Base-by-base conservation (phyloP, 148 eudicot species). In the Pharnaceum exiguum region DNA sequence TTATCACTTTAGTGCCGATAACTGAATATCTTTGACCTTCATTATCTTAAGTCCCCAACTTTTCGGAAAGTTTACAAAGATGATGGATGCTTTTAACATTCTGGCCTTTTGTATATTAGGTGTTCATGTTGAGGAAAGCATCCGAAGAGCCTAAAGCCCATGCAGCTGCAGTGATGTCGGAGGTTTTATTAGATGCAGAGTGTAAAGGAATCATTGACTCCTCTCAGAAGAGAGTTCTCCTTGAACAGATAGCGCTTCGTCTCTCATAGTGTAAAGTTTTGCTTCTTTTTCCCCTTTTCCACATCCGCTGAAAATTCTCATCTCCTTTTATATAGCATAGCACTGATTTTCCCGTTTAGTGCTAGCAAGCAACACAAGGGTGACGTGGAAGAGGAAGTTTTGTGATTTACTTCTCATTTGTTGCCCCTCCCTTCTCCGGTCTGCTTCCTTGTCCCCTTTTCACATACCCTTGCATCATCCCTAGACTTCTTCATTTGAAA, bases 101-200 rank as follows among this genome's bases (percentile, higher is more conserved):
- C 3, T 37, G 18, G 8, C 24, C 2, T 30, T 24, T 24, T 62
- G 46, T 49, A 38, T 18, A 9, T 47, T 31, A 88, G 93, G 80
- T 77, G 62, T 85, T 89, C 51, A 89, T 89, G 96, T 73, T 85
- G 66, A 59, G 82, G 69, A 89, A 76, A 69, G 78, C 81, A n/a
- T 73, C 79, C 7, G 81, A 84, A 44, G 96, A 82, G 61, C 93
- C 85, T 12, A 78, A 78, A 78, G 93, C 86, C 11, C 82, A 82
- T 26, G 93, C 96, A 15, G 77, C 82, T 16, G 82, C 96, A 3
- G 79, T 89, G 36, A 85, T 89, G 96, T 80, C 93, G 0, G 86
- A 89, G 26, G 85, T 89, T 24, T 64, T 85, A 74, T 72, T 77
- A 43, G 96, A 89, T 50, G 94, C 96, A 0, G 96, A 85, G 65